Evolutionary conservation across 2,329 filamentous ascomycete species (phyloP), one percentile per base, ranked within the genome.

Genomic region (Cladophialophora psammophila): DNA sequence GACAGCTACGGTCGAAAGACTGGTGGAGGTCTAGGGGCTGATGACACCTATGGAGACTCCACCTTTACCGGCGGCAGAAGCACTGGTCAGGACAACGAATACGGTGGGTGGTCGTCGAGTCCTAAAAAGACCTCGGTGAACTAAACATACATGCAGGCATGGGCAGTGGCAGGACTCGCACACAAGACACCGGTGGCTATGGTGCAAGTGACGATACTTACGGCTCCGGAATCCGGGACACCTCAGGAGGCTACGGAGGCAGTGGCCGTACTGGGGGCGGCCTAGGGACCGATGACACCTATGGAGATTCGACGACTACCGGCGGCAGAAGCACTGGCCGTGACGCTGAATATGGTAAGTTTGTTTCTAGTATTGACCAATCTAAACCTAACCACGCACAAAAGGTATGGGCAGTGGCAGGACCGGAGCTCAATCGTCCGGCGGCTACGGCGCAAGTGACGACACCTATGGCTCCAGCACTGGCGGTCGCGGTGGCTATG

Each of bases 21-120:
- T n/a, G 60, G 67, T n/a, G 69, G 69, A 26, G 69, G 69, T 36
- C 68, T 68, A 62, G 68, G 69, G 7, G 50, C 53, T 32, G 67
- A 69, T 35, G 69, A 71, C 42, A 65, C 64, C 36, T 71, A 73
- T 55, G 73, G 69, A 20, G 34, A 35, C 26, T 68, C 66, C 34
- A 31, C 48, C 9, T 7, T 15, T 10, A 65, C 57, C 7, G 65
- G 65, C 26, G 66, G 66, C 31, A 35, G 52, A 35, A 59, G 36
- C 53, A 56, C 50, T 31, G 52, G 62, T 36, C 50, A 26, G 12
- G 57, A 63, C 48, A 53, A 36, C 50, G 59, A 54, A 61, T 52
- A 20, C 20, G 35, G 52, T 58, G 53, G 42, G 48, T 36, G 6
- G n/a, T 50, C 26, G 42, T 34, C 40, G 42, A 13, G 5, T 20